phyloP scores from a whole-genome alignment of 768 basidiomycete genomes.

The Amanita inopinata region DNA sequence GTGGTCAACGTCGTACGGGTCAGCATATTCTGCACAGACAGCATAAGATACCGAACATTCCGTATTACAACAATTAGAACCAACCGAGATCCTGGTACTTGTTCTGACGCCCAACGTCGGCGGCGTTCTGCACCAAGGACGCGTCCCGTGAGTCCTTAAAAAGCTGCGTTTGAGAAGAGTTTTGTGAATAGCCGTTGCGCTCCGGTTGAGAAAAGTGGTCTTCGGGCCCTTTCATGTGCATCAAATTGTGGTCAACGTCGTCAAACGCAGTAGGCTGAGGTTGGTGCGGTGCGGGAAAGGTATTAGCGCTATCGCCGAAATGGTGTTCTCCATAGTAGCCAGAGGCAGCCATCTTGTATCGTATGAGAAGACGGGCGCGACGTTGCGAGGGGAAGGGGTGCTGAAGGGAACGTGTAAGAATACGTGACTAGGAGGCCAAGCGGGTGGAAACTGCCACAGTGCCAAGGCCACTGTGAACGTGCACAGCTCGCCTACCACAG shows the following conservation, averaged over 20 bases:
- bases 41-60: background rate
- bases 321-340: slow-evolving; percentile 9
- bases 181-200: slow-evolving; percentile 9
- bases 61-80: slow-evolving; percentile 7
- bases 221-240: too few species aligned
- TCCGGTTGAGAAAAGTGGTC: slow-evolving; percentile 11
- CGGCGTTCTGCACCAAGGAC: slow-evolving; percentile 39
- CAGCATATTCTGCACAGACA: slow-evolving; percentile 49
- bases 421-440: too few species aligned
- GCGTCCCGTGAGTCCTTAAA: slow-evolving; percentile 23
- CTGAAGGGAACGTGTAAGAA: too few species aligned
- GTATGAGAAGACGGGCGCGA: too few species aligned
- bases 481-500: background rate
- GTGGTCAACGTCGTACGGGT: slow-evolving; percentile 28
- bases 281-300: slow-evolving; percentile 9
- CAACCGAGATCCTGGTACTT: slow-evolving; percentile 47
- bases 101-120: slow-evolving; percentile 27
- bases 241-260: too few species aligned
- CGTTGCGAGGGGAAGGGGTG: too few species aligned
- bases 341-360: slow-evolving; percentile 4
- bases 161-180: slow-evolving; percentile 2
- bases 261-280: background rate
- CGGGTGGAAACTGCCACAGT: background rate
- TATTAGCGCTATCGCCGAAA: slow-evolving; percentile 8
- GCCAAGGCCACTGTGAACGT: background rate